A percentile compares a stretch with the other conserved stretches of the same genome.
These are phyloP conservation scores for Ormosia semicastrata DNA, from an alignment of 306 rosid species.

Conservation along the genomic window DNA sequence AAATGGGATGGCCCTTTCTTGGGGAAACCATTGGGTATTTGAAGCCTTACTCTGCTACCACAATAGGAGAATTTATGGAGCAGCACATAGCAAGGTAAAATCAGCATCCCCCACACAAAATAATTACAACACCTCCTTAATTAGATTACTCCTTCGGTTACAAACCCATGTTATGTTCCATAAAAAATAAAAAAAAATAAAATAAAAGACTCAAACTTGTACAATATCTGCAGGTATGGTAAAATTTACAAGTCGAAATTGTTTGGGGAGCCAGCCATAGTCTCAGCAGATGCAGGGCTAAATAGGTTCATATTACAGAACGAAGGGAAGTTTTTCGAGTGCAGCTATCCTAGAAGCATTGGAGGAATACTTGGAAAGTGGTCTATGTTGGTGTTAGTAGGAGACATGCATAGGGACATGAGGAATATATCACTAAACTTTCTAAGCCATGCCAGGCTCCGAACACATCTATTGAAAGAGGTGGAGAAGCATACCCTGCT, in stretches of 20 bases:
- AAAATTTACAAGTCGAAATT: constrained; percentile 82
- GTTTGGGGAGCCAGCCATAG: constrained; percentile 89
- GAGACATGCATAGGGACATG: constrained; percentile 99
- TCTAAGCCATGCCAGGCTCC: constrained; percentile 78
- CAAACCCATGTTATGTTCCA: not conserved
- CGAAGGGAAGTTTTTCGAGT: constrained; percentile 84
- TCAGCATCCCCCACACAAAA: not conserved
- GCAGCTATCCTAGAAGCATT: constrained; percentile 82
- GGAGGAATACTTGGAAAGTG: constrained; percentile 91
- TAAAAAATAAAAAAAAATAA: no score
- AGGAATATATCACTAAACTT: constrained; percentile 80
- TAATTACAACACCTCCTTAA: no score
- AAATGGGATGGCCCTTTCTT: constrained; percentile 92
- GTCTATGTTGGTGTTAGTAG: constrained; percentile 92
- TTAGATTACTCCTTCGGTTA: not conserved
- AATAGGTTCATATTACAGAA: constrained; percentile 77
- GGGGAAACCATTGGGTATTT: constrained; percentile 83
- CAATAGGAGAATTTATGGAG: constrained; percentile 81
- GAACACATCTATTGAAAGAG: constrained; percentile 65
- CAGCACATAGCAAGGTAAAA: constrained; percentile 73
- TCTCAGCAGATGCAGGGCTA: constrained; percentile 91
- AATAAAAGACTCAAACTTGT: not conserved
- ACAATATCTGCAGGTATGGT: constrained; percentile 60
- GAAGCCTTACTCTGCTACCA: constrained; percentile 79
- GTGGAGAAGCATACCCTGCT: constrained; percentile 76